Percentiles rank a stretch among this genome's conserved stretches.
phyloP scores from a whole-genome alignment of 1,284 basidiomycete genomes.

The Rugosomyces carneus region DNA sequence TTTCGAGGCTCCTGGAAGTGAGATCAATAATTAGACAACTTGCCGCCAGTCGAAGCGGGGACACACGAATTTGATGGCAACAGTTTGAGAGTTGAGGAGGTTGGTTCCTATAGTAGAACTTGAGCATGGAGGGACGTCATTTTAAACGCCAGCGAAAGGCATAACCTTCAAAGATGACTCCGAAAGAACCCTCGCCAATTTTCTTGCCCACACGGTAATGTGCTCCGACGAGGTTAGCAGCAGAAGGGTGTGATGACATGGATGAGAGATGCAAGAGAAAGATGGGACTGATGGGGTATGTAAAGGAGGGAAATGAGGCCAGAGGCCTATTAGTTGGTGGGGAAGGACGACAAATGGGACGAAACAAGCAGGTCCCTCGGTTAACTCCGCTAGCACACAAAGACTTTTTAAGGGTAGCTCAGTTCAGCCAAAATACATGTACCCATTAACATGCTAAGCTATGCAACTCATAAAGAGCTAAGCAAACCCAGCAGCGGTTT shows the following conservation, averaged over 20 bases:
- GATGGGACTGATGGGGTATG: constrained; percentile 16
- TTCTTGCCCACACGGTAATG: constrained; percentile 86
- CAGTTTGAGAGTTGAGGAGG: constrained; percentile 90
- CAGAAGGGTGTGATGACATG: constrained; percentile 45
- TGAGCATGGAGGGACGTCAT: constrained; percentile 5
- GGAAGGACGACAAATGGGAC: constrained; percentile 21
- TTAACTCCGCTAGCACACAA: constrained; percentile 16
- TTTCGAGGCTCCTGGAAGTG: constrained; percentile 81
- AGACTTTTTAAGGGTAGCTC: neutral
- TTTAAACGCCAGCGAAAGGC: constrained; percentile 17
- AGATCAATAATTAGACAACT: constrained; percentile 3
- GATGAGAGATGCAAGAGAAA: constrained; percentile 16
- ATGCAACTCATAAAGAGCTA: constrained; percentile 10
- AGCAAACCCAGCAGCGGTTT: constrained; percentile 5
- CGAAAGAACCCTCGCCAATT: constrained; percentile 86
- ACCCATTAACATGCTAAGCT: constrained; percentile 1
- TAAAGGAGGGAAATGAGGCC: constrained; percentile 24
- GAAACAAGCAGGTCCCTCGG: constrained; percentile 15
- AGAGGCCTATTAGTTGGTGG: constrained; percentile 29
- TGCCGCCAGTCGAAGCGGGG: constrained; percentile 1
- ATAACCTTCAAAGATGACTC: constrained; percentile 94
- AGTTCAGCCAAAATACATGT: constrained; percentile 9
- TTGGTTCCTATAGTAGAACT: constrained; percentile 67
- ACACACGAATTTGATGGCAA: constrained; percentile 97
- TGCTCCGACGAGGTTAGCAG: constrained; percentile 64